Conservation (phyloP, 495 filamentous ascomycete genomes). For the Hyphodiscus hymeniophilus region DNA sequence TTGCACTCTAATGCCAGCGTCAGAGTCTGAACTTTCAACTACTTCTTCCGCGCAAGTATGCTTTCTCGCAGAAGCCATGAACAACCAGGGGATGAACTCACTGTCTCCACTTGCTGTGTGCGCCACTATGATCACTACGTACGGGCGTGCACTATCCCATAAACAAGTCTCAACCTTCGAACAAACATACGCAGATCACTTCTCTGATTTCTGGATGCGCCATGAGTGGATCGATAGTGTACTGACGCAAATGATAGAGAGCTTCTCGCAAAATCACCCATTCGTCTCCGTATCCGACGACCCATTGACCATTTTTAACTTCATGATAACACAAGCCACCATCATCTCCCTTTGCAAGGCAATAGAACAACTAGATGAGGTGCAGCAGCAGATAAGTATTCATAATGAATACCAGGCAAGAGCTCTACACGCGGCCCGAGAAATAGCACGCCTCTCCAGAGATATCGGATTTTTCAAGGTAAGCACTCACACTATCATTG, state of each 20-base stretch:
- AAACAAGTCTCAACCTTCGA: not conserved
- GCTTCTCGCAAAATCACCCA: conserved; percentile 26
- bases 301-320: conserved; percentile 29
- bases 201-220: conserved; percentile 35
- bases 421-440: not conserved
- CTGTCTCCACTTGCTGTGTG: not conserved
- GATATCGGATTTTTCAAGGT: not conserved
- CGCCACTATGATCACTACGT: not conserved
- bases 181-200: conserved; percentile 19
- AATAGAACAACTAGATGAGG: not conserved
- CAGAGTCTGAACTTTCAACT: not conserved
- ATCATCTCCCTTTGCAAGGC: not conserved
- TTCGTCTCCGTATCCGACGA: conserved; percentile 30
- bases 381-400: not conserved
- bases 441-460: not conserved
- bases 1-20: not conserved
- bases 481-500: not conserved
- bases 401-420: not conserved
- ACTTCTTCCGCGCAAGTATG: not conserved
- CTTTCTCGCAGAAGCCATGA: not conserved
- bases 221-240: conserved; percentile 42
- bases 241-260: conserved; percentile 30
- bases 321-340: not conserved
- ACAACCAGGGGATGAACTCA: no score
- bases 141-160: not conserved